These are phyloP conservation scores for Aureobasidium sp. DNA, from an alignment of 2,329 filamentous ascomycete species.

Conservation along the genomic window DNA sequence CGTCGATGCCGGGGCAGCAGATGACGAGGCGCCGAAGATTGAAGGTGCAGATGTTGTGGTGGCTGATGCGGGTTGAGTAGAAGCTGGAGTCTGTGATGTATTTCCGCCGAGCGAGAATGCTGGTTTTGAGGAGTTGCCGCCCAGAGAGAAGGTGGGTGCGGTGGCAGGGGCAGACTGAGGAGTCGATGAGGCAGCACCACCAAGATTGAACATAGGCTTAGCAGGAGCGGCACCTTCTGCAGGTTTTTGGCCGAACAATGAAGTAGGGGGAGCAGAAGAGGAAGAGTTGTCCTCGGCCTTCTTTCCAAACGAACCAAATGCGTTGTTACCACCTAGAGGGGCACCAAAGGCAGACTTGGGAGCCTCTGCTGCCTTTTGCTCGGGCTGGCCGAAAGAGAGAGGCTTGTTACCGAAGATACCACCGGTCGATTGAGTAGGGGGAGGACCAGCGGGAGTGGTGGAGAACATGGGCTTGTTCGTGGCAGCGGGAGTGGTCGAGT, in stretches of 20 bases:
- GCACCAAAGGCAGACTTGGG: slow-evolving; percentile 15
- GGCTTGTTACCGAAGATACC: slow-evolving; percentile 17
- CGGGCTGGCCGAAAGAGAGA: slow-evolving; percentile 20
- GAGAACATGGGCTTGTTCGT: slow-evolving; percentile 20
- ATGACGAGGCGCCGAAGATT: slow-evolving; percentile 11
- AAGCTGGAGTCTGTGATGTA: slow-evolving; percentile 4
- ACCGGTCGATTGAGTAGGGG: slow-evolving; percentile 17
- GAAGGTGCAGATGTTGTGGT: slow-evolving; percentile 14
- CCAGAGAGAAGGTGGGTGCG: neutral
- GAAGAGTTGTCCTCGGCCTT: neutral
- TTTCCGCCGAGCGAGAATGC: slow-evolving; percentile 19
- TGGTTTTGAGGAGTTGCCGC: slow-evolving; percentile 24
- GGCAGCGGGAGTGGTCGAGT: slow-evolving; percentile 22
- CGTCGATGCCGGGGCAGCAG: slow-evolving; percentile 6
- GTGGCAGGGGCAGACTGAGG: neutral
- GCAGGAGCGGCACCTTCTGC: slow-evolving; percentile 2
- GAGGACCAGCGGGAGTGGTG: slow-evolving; percentile 27
- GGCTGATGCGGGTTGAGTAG: neutral
- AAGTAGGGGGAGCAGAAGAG: slow-evolving; percentile 2
- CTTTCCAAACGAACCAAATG: neutral
- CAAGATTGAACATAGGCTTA: slow-evolving; percentile 7
- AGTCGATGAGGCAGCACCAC: slow-evolving; percentile 4
- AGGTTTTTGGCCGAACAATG: slow-evolving; percentile 16
- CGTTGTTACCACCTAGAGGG: neutral
- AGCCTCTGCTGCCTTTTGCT: slow-evolving; percentile 15